Conservation (phyloP, 225 moss, liverwort and hornwort species). For the Lunularia cruciata region DNA sequence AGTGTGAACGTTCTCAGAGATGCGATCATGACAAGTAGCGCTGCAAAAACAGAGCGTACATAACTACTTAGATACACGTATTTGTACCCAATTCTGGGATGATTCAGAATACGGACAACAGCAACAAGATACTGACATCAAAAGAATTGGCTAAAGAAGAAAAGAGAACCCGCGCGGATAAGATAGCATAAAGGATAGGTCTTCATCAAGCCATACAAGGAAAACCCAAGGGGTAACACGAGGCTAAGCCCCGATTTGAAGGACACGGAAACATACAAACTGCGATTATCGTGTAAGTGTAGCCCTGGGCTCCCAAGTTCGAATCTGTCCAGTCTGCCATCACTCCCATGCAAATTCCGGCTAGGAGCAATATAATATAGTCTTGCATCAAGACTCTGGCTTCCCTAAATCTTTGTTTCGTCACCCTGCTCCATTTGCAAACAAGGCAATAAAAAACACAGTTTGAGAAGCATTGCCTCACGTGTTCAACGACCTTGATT, state of each 20-base stretch:
- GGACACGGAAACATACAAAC: constrained; percentile 46
- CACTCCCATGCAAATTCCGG: constrained; percentile 72
- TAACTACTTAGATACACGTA: no score
- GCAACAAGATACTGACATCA: not conserved
- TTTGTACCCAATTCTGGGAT: no score
- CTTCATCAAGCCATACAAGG: not conserved
- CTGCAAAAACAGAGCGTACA: constrained; percentile 40
- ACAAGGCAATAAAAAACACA: not conserved
- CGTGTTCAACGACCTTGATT: no score
- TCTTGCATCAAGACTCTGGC: constrained; percentile 73
- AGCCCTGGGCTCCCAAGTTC: constrained; percentile 56
- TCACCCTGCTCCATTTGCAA: constrained; percentile 47
- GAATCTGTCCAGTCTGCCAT: constrained; percentile 64
- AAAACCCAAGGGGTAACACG: not conserved
- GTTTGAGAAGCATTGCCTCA: not conserved
- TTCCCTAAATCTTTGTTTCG: constrained; percentile 82
- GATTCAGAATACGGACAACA: no score
- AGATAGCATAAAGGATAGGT: not conserved
- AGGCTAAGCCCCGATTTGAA: not conserved
- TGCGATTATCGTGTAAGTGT: constrained; percentile 79
- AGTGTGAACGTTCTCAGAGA: constrained; percentile 74
- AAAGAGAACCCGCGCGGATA: not conserved
- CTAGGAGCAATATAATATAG: constrained; percentile 82
- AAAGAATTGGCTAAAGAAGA: not conserved
- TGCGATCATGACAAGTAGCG: constrained; percentile 87